A percentile compares a stretch with the other conserved stretches of the same genome.
phyloP scores from a whole-genome alignment of 2,329 filamentous ascomycete genomes.

The Daldinia sp. region DNA sequence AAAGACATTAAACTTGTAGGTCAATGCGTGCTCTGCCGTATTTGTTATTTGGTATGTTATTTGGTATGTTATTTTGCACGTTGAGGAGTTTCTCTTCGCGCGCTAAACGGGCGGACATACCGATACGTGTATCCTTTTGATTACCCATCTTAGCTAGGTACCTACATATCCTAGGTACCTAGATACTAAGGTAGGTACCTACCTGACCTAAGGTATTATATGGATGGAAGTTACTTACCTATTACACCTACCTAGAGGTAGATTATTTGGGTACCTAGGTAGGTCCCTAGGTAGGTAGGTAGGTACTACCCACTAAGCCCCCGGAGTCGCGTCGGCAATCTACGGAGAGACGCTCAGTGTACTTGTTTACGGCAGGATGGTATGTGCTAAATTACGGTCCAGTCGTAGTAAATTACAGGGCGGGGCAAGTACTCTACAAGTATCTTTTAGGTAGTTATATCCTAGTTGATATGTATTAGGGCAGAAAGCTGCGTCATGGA shows the following conservation, averaged over 20 bases:
- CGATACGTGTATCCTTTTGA: slow-evolving; percentile 14
- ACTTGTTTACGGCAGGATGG: too few species aligned
- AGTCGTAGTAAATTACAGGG: not conserved
- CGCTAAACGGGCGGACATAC: slow-evolving; percentile 27
- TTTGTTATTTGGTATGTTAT: too few species aligned
- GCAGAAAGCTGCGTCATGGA: slow-evolving; percentile 40
- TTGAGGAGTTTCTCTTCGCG: not conserved
- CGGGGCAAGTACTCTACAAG: not conserved
- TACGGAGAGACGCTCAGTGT: slow-evolving; percentile 17
- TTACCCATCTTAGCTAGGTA: slow-evolving; percentile 1
- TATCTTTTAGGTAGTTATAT: slow-evolving; percentile 4
- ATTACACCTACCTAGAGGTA: not conserved
- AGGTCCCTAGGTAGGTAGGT: too few species aligned
- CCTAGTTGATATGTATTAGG: slow-evolving; percentile 8
- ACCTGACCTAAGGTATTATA: too few species aligned
- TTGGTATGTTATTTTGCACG: not conserved
- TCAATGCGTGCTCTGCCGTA: not conserved
- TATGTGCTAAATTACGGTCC: not conserved
- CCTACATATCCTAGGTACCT: too few species aligned
- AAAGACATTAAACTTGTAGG: not conserved
- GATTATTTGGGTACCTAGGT: not conserved
- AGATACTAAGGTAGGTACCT: too few species aligned
- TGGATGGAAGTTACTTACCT: too few species aligned
- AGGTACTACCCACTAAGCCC: slow-evolving; percentile 7
- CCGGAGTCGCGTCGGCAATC: slow-evolving; percentile 22